Conservation (phyloP, 192 early-diverging fungal species). For the Coemansia sp. region DNA sequence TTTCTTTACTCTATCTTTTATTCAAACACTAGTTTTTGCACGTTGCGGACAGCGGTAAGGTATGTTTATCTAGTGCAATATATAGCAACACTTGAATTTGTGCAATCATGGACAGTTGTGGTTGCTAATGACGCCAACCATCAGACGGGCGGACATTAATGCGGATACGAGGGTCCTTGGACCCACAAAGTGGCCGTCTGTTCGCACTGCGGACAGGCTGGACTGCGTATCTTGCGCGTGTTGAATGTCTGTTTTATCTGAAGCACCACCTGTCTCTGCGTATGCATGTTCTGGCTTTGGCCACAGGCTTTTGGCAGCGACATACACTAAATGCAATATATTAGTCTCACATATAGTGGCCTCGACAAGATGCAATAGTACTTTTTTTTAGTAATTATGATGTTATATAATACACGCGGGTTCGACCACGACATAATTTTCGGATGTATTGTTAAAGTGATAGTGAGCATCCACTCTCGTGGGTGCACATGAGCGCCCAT, state of each 20-base stretch:
- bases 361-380: background rate
- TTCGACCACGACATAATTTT: background rate
- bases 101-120: background rate
- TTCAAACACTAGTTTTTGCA: background rate
- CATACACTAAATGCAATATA: background rate
- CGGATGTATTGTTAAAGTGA: background rate
- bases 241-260: constrained; percentile 56
- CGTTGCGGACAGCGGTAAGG: background rate
- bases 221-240: constrained; percentile 51
- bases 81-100: background rate
- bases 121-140: constrained; percentile 43
- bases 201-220: constrained; percentile 15
- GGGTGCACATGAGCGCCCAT: background rate
- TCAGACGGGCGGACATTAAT: constrained; percentile 56
- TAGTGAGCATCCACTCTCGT: background rate
- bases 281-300: background rate
- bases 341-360: background rate
- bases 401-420: background rate
- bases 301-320: background rate
- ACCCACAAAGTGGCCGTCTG: constrained; percentile 45
- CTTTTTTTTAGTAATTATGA: background rate
- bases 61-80: background rate
- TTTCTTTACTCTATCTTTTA: background rate
- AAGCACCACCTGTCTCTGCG: constrained; percentile 16
- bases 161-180: constrained; percentile 34